These are phyloP conservation scores for Podosphaera leucotricha DNA, from an alignment of 2,329 filamentous ascomycete species.

Conservation along the genomic window DNA sequence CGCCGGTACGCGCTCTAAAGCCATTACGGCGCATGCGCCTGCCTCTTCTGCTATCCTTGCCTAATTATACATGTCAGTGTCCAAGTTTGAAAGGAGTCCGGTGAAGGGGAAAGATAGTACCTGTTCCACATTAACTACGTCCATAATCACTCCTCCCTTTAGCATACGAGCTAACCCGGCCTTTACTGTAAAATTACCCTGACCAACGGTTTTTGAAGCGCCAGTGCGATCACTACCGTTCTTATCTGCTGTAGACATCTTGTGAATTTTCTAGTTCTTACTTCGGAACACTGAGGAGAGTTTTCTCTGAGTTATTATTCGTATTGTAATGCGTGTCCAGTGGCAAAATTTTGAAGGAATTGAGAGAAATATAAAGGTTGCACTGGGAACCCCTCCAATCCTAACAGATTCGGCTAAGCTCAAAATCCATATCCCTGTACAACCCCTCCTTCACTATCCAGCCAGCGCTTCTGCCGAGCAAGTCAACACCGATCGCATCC, in stretches of 20 bases:
- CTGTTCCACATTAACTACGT: conserved; percentile 80
- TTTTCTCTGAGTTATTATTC: neutral
- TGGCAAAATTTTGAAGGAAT: neutral
- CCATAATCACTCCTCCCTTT: conserved; percentile 99
- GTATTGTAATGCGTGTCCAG: neutral
- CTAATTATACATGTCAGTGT: conserved; percentile 18
- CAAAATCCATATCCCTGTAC: conserved; percentile 1
- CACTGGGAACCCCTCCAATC: neutral
- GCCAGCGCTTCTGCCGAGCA: too few relatives aligned
- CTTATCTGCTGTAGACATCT: conserved; percentile 18
- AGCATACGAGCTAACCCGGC: conserved; percentile 91
- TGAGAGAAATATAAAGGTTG: neutral
- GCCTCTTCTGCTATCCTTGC: conserved; percentile 95
- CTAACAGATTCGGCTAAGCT: conserved; percentile 11
- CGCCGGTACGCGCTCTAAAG: conserved; percentile 86
- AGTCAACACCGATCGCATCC: too few relatives aligned
- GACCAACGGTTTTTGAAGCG: conserved; percentile 6
- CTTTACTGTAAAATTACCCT: conserved; percentile 58
- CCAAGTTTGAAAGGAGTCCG: neutral
- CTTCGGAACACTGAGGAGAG: neutral
- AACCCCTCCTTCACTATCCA: neutral
- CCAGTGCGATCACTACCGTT: conserved; percentile 8
- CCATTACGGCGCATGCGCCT: conserved; percentile 92
- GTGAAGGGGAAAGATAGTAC: conserved; percentile 18
- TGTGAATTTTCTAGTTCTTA: neutral